Evolutionary conservation across 2,329 filamentous ascomycete species (phyloP).

Genomic region (Akanthomyces lecanii): DNA sequence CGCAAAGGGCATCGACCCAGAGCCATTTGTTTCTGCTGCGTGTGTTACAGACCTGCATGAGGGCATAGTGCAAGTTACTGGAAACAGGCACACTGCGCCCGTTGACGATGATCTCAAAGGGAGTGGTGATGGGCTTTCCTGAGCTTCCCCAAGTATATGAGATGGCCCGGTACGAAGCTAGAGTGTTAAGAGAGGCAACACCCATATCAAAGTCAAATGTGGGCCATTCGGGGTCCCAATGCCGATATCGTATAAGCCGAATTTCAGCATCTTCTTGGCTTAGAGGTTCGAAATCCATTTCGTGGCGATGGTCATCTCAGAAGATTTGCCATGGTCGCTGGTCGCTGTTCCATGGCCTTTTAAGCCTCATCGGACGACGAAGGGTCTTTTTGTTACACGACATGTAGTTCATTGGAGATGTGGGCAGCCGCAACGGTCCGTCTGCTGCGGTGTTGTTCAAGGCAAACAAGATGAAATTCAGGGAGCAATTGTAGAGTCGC

Average conservation of each 20-base stretch:
- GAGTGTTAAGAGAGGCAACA: neutral
- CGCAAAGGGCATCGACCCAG: conserved; percentile 4
- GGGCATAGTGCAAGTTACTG: neutral
- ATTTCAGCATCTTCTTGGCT: neutral
- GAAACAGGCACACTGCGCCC: neutral
- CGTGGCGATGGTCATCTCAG: neutral
- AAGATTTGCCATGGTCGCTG: neutral
- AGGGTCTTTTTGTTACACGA: neutral
- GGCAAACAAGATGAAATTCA: neutral
- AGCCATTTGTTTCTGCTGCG: neutral
- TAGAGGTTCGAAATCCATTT: neutral
- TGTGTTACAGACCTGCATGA: neutral
- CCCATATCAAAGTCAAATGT: neutral
- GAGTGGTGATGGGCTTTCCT: neutral
- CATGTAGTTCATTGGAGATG: neutral
- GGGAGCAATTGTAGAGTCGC: neutral
- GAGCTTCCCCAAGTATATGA: conserved; percentile 1
- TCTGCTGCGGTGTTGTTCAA: neutral
- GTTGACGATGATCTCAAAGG: neutral
- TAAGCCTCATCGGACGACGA: neutral
- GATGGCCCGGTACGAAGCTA: neutral
- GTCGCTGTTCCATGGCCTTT: neutral
- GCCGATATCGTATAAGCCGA: neutral
- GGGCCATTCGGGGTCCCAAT: too few relatives aligned
- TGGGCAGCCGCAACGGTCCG: neutral